phyloP scores from a whole-genome alignment of 164 flowering plant species.

The Macadamia tetraphylla region DNA sequence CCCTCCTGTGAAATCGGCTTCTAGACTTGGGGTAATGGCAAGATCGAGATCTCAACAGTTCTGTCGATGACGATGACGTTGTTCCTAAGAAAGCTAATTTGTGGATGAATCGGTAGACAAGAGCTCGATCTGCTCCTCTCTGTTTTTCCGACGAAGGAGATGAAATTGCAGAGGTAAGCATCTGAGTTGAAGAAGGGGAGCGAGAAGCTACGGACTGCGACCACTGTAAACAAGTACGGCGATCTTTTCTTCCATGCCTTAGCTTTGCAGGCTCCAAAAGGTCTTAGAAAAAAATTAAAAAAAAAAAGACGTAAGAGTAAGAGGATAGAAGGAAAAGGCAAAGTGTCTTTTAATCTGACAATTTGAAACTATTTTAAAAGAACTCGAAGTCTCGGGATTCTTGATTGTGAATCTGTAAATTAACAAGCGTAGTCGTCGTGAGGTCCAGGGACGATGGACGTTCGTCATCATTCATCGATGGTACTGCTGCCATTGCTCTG shows the following conservation, averaged over 20 bases:
- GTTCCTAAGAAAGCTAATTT: slow-evolving; percentile 31
- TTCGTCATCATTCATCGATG: too few relatives aligned
- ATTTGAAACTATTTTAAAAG: too few relatives aligned
- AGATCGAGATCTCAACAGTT: slow-evolving; percentile 35
- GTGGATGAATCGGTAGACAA: slow-evolving; percentile 23
- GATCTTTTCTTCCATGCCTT: slow-evolving; percentile 42
- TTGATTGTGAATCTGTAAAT: background rate
- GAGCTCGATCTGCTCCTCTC: slow-evolving; percentile 16
- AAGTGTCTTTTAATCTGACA: too few relatives aligned
- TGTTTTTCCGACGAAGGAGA: slow-evolving; percentile 33
- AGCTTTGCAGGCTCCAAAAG: background rate
- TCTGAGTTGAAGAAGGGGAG: slow-evolving; percentile 37
- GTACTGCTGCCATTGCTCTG: too few relatives aligned
- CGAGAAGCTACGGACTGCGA: slow-evolving; percentile 40
- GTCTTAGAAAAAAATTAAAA: background rate
- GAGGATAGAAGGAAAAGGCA: too few relatives aligned
- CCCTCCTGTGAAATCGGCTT: slow-evolving; percentile 24
- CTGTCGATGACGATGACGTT: slow-evolving; percentile 18
- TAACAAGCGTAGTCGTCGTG: too few relatives aligned
- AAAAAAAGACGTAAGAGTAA: too few relatives aligned
- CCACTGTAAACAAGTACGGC: slow-evolving; percentile 51
- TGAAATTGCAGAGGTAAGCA: slow-evolving; percentile 39
- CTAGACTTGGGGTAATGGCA: slow-evolving; percentile 25
- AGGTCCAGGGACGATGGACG: too few relatives aligned
- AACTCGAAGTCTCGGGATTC: background rate